These are phyloP conservation scores for Candida nitratophila DNA, from an alignment of 805 yeast genomes.

Conservation along the genomic window DNA sequence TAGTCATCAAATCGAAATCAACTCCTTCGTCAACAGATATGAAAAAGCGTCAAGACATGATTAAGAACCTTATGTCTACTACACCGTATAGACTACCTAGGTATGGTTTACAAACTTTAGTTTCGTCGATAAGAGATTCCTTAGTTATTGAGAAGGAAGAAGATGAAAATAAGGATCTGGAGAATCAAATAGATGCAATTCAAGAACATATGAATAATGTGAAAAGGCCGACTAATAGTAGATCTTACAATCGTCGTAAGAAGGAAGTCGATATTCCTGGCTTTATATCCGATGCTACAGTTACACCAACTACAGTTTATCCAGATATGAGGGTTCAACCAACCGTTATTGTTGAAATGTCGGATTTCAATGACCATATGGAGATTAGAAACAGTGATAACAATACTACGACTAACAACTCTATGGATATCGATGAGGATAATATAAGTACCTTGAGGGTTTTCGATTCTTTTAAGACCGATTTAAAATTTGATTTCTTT, in stretches of 20 bases:
- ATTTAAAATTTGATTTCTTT: slow-evolving; percentile 33
- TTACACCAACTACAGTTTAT: slow-evolving; percentile 21
- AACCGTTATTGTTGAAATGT: slow-evolving; percentile 19
- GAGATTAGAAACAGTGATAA: slow-evolving; percentile 25
- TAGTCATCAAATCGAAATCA: background rate
- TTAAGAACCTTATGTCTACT: slow-evolving; percentile 27
- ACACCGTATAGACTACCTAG: slow-evolving; percentile 50
- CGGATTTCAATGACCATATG: slow-evolving; percentile 6
- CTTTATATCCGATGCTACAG: slow-evolving; percentile 17
- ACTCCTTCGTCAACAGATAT: slow-evolving; percentile 1
- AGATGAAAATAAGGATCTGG: slow-evolving; percentile 37
- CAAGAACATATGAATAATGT: slow-evolving; percentile 14
- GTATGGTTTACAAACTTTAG: slow-evolving; percentile 56
- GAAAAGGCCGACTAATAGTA: slow-evolving; percentile 24
- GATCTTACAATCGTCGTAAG: slow-evolving; percentile 27
- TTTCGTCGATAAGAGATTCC: slow-evolving; percentile 46
- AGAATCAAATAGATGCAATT: slow-evolving; percentile 33
- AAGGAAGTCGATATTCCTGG: slow-evolving; percentile 26
- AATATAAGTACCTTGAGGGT: slow-evolving; percentile 19
- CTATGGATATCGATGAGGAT: slow-evolving; percentile 19
- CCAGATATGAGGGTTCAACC: slow-evolving; percentile 23
- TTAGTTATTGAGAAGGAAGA: slow-evolving; percentile 23
- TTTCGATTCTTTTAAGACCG: slow-evolving; percentile 29
- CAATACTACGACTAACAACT: slow-evolving; percentile 9
- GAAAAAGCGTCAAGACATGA: slow-evolving; percentile 20